Conservation (phyloP, 495 filamentous ascomycete species). For the Podospora pseudocomata region DNA sequence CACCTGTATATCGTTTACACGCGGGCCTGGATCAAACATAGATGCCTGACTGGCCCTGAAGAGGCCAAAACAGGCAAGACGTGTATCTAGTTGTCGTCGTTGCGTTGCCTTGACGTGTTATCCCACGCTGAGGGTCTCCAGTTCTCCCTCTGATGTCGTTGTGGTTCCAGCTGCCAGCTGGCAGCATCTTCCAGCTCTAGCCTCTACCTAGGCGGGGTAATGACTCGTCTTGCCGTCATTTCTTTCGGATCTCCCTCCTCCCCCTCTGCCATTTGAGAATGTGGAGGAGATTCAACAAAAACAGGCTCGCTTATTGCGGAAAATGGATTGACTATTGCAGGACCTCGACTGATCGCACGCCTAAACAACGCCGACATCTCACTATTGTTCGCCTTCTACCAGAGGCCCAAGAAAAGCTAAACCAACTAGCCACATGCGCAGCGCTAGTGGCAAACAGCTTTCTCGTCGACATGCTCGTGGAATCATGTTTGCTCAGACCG, state of each 20-base stretch:
- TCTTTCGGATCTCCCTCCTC: no score
- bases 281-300: neutral
- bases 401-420: neutral
- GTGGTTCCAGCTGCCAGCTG: slow-evolving; percentile 13
- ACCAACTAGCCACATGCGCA: neutral
- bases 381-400: neutral
- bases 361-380: neutral
- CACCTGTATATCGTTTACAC: neutral
- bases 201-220: neutral
- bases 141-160: slow-evolving; percentile 6
- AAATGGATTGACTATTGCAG: neutral
- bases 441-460: neutral
- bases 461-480: neutral
- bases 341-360: neutral
- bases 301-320: neutral
- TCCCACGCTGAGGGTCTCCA: neutral
- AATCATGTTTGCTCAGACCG: neutral
- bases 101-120: slow-evolving; percentile 5
- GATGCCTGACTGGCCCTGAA: neutral
- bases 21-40: neutral
- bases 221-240: slow-evolving; percentile 7
- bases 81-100: slow-evolving; percentile 3
- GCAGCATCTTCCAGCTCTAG: neutral
- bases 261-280: neutral
- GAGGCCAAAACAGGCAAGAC: neutral